phyloP scores from a whole-genome alignment of 306 rosid genomes.

The Carpinus fangiana region DNA sequence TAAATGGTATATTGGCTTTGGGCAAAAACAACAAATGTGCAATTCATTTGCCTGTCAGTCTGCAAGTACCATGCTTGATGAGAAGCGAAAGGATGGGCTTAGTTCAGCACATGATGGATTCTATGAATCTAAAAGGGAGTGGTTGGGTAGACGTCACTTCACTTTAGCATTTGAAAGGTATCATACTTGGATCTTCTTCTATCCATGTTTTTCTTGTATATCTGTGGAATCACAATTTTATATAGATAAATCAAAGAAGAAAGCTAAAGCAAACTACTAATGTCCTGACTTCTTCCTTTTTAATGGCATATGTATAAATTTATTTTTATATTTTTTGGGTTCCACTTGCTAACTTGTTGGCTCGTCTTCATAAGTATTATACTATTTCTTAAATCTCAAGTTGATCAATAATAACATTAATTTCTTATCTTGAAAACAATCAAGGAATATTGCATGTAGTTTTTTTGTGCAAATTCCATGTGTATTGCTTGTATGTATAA shows the following conservation, averaged over 20 bases:
- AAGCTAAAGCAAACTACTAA: background rate
- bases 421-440: background rate
- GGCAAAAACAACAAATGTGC: constrained; percentile 15
- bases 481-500: too few species aligned
- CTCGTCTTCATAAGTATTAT: background rate
- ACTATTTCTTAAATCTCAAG: background rate
- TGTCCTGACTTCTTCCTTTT: background rate
- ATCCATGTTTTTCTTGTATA: constrained; percentile 7
- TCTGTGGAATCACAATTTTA: background rate
- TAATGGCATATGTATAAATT: background rate
- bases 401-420: background rate
- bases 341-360: background rate
- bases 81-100: constrained; percentile 83
- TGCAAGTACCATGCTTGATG: constrained; percentile 77
- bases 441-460: too few species aligned
- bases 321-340: background rate
- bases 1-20: constrained; percentile 10
- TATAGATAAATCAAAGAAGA: background rate
- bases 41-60: constrained; percentile 45
- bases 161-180: constrained; percentile 93
- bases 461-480: too few species aligned
- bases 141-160: constrained; percentile 93
- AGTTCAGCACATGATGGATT: constrained; percentile 86
- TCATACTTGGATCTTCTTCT: background rate
- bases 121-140: constrained; percentile 94